phyloP scores from a whole-genome alignment of 108 stramenopile genomes.

The Pseudonitzschia multistriata region DNA sequence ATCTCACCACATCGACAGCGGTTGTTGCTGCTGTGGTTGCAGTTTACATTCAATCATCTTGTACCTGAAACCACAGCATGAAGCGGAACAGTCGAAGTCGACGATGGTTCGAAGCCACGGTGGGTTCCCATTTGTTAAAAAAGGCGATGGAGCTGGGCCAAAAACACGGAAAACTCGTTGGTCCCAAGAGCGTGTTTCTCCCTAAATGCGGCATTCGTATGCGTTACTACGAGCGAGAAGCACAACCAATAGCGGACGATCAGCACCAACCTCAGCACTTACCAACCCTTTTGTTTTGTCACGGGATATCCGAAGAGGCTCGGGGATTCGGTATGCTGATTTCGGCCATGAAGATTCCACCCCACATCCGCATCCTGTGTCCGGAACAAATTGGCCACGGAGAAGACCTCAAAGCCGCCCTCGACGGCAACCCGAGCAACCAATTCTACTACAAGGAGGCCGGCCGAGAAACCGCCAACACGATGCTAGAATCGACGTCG shows the following conservation, averaged over 20 bases:
- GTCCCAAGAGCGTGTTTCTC: constrained; percentile 14
- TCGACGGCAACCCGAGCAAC: neutral
- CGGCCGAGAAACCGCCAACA: neutral
- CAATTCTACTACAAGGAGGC: neutral
- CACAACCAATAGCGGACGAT: neutral
- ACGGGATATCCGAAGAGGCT: neutral
- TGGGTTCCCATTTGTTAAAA: neutral
- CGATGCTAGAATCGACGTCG: neutral
- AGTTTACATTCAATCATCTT: too few relatives aligned
- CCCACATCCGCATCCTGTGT: constrained; percentile 2
- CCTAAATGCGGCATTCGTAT: constrained; percentile 1
- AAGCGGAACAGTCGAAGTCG: neutral
- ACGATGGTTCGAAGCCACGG: neutral
- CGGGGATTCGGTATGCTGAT: neutral
- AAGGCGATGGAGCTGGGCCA: neutral
- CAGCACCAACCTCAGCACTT: neutral
- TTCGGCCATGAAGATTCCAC: neutral
- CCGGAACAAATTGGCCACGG: constrained; percentile 17
- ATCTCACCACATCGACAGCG: too few relatives aligned
- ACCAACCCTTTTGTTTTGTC: neutral
- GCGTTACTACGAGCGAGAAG: constrained; percentile 14
- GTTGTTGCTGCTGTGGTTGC: too few relatives aligned
- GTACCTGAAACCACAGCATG: too few relatives aligned
- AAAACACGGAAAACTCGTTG: neutral
- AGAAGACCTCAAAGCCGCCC: neutral